Evolutionary conservation across 106 monocot genomes (phyloP).

Genomic region (Hemerocallis citrina): DNA sequence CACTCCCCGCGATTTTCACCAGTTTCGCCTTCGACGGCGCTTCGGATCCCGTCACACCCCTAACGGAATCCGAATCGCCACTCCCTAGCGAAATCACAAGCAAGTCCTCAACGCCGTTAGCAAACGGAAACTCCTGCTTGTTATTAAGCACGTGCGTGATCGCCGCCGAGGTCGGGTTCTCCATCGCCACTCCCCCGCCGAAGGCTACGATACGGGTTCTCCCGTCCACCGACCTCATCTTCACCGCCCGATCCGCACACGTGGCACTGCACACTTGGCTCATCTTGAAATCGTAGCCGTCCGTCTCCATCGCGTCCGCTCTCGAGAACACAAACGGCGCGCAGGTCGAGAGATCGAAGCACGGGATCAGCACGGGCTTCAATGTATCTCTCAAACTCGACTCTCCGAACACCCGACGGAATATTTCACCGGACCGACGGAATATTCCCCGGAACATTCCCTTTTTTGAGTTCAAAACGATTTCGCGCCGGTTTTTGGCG

Average conservation of each 20-base stretch:
- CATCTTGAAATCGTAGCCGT: slow-evolving; percentile 64
- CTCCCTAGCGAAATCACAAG: slow-evolving; percentile 51
- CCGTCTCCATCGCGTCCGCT: slow-evolving; percentile 71
- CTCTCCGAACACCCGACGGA: slow-evolving; percentile 39
- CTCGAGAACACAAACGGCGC: slow-evolving; percentile 84
- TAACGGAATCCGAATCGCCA: slow-evolving; percentile 8
- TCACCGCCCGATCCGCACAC: slow-evolving; percentile 16
- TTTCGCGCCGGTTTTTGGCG: slow-evolving; percentile 15
- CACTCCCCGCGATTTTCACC: slow-evolving; percentile 21
- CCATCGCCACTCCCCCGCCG: slow-evolving; percentile 40
- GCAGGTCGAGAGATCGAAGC: slow-evolving; percentile 62
- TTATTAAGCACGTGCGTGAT: slow-evolving; percentile 77
- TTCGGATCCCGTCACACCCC: neutral
- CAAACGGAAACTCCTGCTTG: slow-evolving; percentile 60
- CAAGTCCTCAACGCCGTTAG: slow-evolving; percentile 37
- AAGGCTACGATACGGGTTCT: slow-evolving; percentile 16
- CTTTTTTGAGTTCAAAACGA: neutral
- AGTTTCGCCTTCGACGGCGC: slow-evolving; percentile 15
- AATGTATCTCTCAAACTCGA: slow-evolving; percentile 63
- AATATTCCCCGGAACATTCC: neutral
- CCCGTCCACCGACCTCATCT: slow-evolving; percentile 22
- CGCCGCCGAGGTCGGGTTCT: slow-evolving; percentile 56
- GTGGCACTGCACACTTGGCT: slow-evolving; percentile 73
- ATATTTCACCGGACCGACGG: slow-evolving; percentile 4
- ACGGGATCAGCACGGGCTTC: slow-evolving; percentile 75